phyloP scores from a whole-genome alignment of 2,329 filamentous ascomycete species.

The Colletotrichum euphorbiae region DNA sequence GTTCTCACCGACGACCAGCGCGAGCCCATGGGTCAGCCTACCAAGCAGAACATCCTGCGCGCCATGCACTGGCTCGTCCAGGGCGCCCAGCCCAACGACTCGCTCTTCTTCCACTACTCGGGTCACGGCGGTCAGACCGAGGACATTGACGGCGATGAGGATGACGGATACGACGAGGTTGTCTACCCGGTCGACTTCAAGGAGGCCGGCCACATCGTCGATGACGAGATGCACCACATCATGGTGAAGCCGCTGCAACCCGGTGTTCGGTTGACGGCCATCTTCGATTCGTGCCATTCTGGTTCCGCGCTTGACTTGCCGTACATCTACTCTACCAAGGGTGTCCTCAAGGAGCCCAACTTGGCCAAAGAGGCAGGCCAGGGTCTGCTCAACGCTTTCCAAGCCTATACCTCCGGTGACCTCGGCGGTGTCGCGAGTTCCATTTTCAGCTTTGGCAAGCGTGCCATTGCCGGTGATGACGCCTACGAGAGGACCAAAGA shows the following conservation, averaged over 20 bases:
- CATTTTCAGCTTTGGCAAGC: conserved; percentile 86
- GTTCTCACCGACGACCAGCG: conserved; percentile 80
- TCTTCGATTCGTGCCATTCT: conserved; percentile 86
- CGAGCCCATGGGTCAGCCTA: conserved; percentile 77
- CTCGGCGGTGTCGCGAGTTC: conserved; percentile 82
- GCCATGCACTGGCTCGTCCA: conserved; percentile 82
- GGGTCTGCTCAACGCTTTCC: conserved; percentile 78
- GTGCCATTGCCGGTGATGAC: conserved; percentile 80
- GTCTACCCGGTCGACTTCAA: conserved; percentile 83
- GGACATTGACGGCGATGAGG: conserved; percentile 80
- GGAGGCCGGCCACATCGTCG: conserved; percentile 77
- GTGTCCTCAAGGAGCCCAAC: conserved; percentile 84
- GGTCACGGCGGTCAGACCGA: conserved; percentile 82
- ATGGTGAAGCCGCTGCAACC: conserved; percentile 82
- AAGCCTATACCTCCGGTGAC: conserved; percentile 85
- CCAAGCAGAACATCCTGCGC: conserved; percentile 79
- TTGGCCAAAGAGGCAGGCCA: conserved; percentile 82
- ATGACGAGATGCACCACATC: conserved; percentile 82
- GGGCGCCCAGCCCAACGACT: conserved; percentile 78
- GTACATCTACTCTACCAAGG: conserved; percentile 84
- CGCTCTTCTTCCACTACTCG: conserved; percentile 82
- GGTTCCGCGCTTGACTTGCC: conserved; percentile 82
- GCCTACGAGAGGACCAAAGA: conserved; percentile 83
- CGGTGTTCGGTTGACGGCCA: conserved; percentile 86
- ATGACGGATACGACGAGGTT: conserved; percentile 82